Base-by-base conservation (phyloP, 768 basidiomycete genomes). In the Boletus tomentosulus region DNA sequence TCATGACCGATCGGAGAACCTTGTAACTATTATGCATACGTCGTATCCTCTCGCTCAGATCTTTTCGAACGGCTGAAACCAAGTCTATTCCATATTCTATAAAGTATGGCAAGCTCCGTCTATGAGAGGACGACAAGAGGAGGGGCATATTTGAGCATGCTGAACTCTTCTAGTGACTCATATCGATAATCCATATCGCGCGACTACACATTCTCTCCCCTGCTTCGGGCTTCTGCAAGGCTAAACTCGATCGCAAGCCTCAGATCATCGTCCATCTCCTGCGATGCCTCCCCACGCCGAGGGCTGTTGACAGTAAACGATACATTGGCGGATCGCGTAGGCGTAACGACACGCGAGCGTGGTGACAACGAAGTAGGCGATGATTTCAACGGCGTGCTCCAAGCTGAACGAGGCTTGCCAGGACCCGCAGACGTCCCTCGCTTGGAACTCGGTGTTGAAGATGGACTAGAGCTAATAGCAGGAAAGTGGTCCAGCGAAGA, bases 191-290 rank as follows among this genome's bases (percentile, higher is more conserved):
- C 25, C 35, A 22, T 31, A 27, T 39, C 15, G 46, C 7, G 43
- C 27, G 4, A 46, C 62, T 53, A 67, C 15, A 46, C 49, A 6
- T 19, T 33, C 3, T 59, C 52, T 0, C 45, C 59, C 25, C 41
- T 57, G 37, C 62, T 62, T 39, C 35, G 55, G 2, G 58, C 63
- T 48, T 89, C 88, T 1, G 79, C 84, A 25, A 89, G 74, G 64
- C 88, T 89, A 66, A 89, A 64, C 67, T 85, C 83, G 12, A 89
- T 77, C 11, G 82, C 87, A 57, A 82, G 77, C 46, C 69, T 75
- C 65, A 89, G 59, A 58, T 89, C 86, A 15, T 80, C 84, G 54
- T 89, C 86, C 59, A 82, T 76, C 15, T 78, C 76, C 10, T 75
- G 75, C 6, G 58, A 6, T 4, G 6, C 7, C 10, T 50, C 34